Conservation (phyloP, 768 basidiomycete genomes). For the Calvatia gigantea region DNA sequence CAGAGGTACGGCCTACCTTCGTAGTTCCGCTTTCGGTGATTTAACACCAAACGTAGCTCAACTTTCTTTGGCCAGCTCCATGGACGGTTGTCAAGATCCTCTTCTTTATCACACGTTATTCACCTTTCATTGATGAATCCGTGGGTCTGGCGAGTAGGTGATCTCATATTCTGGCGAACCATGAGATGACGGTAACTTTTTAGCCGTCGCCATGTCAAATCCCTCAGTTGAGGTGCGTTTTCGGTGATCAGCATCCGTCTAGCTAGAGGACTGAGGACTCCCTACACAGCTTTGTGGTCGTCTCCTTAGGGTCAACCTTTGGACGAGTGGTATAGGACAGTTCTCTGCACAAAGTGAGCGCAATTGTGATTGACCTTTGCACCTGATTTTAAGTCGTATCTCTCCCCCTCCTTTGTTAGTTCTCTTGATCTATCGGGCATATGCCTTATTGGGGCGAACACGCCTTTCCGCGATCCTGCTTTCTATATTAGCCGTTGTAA, state of each 20-base stretch:
- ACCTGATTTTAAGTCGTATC: neutral
- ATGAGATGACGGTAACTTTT: neutral
- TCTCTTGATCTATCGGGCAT: neutral
- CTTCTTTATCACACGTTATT: neutral
- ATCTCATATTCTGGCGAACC: neutral
- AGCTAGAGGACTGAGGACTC: neutral
- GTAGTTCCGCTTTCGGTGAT: neutral
- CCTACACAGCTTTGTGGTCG: neutral
- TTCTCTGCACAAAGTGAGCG: neutral
- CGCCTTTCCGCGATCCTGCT: neutral
- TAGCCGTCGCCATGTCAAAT: neutral
- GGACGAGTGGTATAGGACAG: neutral
- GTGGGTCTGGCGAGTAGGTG: neutral
- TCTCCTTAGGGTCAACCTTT: neutral
- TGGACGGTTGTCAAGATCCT: neutral
- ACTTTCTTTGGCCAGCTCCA: neutral
- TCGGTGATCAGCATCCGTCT: neutral
- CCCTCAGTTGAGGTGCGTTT: neutral
- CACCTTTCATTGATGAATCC: neutral
- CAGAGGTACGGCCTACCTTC: neutral
- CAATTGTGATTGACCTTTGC: too few relatives aligned
- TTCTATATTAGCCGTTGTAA: neutral
- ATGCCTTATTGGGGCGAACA: neutral
- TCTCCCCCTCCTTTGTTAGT: neutral
- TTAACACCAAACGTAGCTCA: neutral